Conservation (phyloP, 306 rosid genomes). For the Fagus sylvatica region DNA sequence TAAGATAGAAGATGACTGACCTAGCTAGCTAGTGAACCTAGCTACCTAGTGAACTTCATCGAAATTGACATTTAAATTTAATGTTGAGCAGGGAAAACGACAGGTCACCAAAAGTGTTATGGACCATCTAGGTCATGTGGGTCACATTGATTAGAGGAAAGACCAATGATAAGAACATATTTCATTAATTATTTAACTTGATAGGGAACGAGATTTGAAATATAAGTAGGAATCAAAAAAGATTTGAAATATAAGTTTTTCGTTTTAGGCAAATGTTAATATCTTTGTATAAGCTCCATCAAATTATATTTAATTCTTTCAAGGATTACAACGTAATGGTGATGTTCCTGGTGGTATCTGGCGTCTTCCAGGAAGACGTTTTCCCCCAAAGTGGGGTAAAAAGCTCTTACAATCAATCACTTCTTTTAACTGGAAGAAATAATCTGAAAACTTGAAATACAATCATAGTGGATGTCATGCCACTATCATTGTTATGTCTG, state of each 20-base stretch:
- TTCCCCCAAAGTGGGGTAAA: too few species aligned
- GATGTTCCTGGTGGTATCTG: too few species aligned
- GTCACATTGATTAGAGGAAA: slow-evolving; percentile 36
- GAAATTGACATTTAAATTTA: neutral
- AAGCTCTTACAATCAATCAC: too few species aligned
- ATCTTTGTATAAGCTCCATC: neutral
- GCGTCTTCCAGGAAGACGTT: too few species aligned
- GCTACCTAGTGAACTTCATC: neutral
- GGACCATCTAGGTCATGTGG: slow-evolving; percentile 30
- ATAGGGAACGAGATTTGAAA: neutral
- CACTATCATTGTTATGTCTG: too few species aligned
- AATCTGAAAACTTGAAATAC: too few species aligned
- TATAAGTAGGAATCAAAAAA: neutral
- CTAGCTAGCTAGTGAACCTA: too few species aligned
- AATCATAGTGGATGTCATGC: too few species aligned
- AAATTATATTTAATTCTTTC: neutral
- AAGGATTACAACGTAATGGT: neutral
- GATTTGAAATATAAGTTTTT: neutral
- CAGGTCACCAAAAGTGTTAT: slow-evolving; percentile 3
- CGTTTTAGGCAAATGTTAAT: neutral
- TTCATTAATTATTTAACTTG: slow-evolving; percentile 18
- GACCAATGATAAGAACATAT: slow-evolving; percentile 31
- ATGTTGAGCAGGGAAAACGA: neutral
- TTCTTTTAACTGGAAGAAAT: too few species aligned
- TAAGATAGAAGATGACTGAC: neutral